Percentiles rank a stretch among this genome's conserved stretches.
These are phyloP conservation scores for Pleurotus cornucopiae DNA, from an alignment of 768 basidiomycete species.

Conservation along the genomic window DNA sequence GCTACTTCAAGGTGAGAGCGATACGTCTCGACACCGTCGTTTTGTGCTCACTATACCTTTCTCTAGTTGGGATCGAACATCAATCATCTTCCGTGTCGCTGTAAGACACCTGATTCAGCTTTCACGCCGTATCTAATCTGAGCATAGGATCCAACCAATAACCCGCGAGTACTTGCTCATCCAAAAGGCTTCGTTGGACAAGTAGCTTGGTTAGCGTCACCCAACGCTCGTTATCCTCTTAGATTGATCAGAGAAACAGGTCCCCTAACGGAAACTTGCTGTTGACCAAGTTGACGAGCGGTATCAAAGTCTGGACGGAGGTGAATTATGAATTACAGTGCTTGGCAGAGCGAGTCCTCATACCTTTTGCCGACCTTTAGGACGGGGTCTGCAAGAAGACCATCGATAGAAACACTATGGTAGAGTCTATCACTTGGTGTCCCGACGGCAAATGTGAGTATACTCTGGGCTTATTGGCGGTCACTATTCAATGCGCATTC, in stretches of 20 bases:
- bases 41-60: neutral
- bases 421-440: slow-evolving; percentile 69
- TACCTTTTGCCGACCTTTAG: slow-evolving; percentile 26
- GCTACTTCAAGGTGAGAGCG: slow-evolving; percentile 63
- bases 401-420: slow-evolving; percentile 49
- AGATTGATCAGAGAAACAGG: slow-evolving; percentile 27
- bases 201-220: slow-evolving; percentile 57
- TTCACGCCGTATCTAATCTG: slow-evolving; percentile 4
- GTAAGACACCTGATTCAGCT: slow-evolving; percentile 29
- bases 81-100: slow-evolving; percentile 60
- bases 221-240: neutral
- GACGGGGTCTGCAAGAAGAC: slow-evolving; percentile 66
- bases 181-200: slow-evolving; percentile 71
- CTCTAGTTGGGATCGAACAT: slow-evolving; percentile 66
- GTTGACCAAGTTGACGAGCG: slow-evolving; percentile 60
- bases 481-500: neutral
- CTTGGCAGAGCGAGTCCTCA: neutral
- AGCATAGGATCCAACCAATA: slow-evolving; percentile 50
- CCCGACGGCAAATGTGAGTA: slow-evolving; percentile 54
- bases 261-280: slow-evolving; percentile 60
- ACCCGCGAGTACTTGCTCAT: slow-evolving; percentile 63
- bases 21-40: neutral
- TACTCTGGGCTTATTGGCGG: neutral
- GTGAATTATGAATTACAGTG: slow-evolving; percentile 28
- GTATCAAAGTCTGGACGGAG: slow-evolving; percentile 71